These are phyloP conservation scores for Knufia fluminis DNA, from an alignment of 2,329 filamentous ascomycete species.

Conservation along the genomic window DNA sequence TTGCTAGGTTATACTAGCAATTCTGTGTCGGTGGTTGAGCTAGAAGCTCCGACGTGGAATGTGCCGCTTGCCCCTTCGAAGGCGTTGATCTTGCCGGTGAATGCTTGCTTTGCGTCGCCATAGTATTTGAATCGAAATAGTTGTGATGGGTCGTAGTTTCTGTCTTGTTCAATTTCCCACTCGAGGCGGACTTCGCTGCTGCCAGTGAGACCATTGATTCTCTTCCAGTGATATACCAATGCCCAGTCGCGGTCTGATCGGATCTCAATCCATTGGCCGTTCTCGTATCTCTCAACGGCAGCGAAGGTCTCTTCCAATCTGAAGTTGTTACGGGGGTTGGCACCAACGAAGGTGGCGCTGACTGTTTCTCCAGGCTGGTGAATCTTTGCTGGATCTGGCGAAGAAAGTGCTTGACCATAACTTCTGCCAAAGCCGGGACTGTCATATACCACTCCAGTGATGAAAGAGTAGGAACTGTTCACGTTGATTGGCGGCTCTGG, in stretches of 20 bases:
- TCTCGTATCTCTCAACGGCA: constrained; percentile 57
- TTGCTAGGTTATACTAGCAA: no score
- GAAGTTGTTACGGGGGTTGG: constrained; percentile 84
- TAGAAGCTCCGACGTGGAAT: constrained; percentile 28
- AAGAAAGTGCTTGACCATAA: constrained; percentile 59
- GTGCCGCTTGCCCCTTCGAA: constrained; percentile 60
- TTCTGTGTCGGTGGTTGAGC: neutral
- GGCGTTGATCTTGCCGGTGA: constrained; percentile 50
- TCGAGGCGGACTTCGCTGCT: constrained; percentile 68
- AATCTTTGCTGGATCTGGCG: constrained; percentile 43
- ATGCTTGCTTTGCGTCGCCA: constrained; percentile 62
- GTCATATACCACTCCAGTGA: constrained; percentile 69
- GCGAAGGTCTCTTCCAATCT: constrained; percentile 68
- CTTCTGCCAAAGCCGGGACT: constrained; percentile 52
- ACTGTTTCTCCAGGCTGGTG: constrained; percentile 56
- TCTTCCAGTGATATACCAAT: constrained; percentile 69
- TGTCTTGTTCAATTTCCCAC: constrained; percentile 62
- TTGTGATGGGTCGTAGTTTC: constrained; percentile 37
- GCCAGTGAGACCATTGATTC: constrained; percentile 59
- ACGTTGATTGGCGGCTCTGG: constrained; percentile 69
- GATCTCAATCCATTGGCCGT: constrained; percentile 53
- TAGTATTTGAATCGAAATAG: constrained; percentile 74
- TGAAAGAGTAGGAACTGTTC: constrained; percentile 66
- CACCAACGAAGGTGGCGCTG: constrained; percentile 65
- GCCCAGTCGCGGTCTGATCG: constrained; percentile 74